These are phyloP conservation scores for Ambrosiella cleistominuta DNA, from an alignment of 2,329 filamentous ascomycete genomes.

Conservation along the genomic window DNA sequence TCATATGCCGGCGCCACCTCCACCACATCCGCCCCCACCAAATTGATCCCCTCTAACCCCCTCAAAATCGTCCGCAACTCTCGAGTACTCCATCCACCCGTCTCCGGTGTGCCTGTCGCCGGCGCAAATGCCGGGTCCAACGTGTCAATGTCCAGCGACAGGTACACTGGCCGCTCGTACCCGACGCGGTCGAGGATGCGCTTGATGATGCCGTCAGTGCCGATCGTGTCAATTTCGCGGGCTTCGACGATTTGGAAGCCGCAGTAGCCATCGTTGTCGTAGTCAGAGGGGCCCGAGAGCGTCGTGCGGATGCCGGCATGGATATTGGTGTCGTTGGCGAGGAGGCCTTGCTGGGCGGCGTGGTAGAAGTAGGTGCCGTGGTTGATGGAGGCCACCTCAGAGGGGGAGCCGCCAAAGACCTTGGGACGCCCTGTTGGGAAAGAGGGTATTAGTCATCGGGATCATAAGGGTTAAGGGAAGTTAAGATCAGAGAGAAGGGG, in stretches of 20 bases:
- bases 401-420: slow-evolving; percentile 69
- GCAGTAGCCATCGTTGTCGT: slow-evolving; percentile 72
- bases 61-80: slow-evolving; percentile 56
- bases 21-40: slow-evolving; percentile 55
- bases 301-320: slow-evolving; percentile 78
- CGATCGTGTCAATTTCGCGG: slow-evolving; percentile 34
- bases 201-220: slow-evolving; percentile 55
- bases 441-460: slow-evolving; percentile 14
- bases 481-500: neutral
- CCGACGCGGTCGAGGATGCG: slow-evolving; percentile 61
- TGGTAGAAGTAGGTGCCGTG: slow-evolving; percentile 85
- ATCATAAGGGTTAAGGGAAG: neutral
- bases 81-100: slow-evolving; percentile 56
- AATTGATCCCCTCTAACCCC: slow-evolving; percentile 49
- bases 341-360: slow-evolving; percentile 57
- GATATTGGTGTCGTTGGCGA: slow-evolving; percentile 70
- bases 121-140: slow-evolving; percentile 67
- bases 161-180: slow-evolving; percentile 56
- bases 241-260: slow-evolving; percentile 72
- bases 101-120: slow-evolving; percentile 59
- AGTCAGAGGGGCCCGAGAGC: slow-evolving; percentile 59
- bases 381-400: slow-evolving; percentile 59
- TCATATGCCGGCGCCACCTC: slow-evolving; percentile 54
- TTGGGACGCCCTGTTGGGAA: slow-evolving; percentile 51
- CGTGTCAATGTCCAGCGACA: slow-evolving; percentile 72